Base-by-base conservation (phyloP, 768 basidiomycete species). In the Omphalotus guepiniiformis region DNA sequence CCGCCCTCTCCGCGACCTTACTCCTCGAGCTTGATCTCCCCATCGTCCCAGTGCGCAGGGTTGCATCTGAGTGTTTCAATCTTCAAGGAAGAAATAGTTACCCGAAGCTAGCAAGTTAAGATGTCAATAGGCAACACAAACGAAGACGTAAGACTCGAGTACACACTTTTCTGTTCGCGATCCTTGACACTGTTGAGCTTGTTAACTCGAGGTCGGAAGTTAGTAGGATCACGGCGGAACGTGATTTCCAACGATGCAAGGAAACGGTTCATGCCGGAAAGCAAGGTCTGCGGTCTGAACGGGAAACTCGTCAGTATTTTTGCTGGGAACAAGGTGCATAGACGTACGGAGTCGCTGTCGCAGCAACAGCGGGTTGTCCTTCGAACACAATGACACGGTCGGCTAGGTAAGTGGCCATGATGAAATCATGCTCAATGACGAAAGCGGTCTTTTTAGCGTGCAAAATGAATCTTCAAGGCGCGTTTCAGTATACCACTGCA, bases 351-450 rank as follows among this genome's bases (percentile, higher is more conserved):
- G 89, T 88, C 16, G 96, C 96, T 32, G 85, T 94, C 15, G 96
- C 94, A 42, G 85, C 45, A 41, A 93, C 67, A 34, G 93, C 94
- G 5, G 96, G 95, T 57, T 82, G 67, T 30, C 90, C 90, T 63
- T 88, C 85, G 57, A 92, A 94, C 11, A 94, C 92, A 50, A 95
- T 93, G 58, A 96, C 93, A 38, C 95, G 88, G 63, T 99, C 96
- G 34, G 96, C 95, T 47, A 99, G 88, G 67, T 99, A 98, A 2
- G 95, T 97, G 3, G 95, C 94, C 95, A 97, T 97, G 73, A 98
- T 96, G 68, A 99, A 97, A 74, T 98, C 95, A 82, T 99, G 96
- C 78, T 99, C 96, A 61, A 99, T 97, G 58, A 99, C 80, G 65
- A 99, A 97, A 0, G 96, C 96, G 1, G 94, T 98, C 72, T 94